Evolutionary conservation across 1,284 basidiomycete genomes (phyloP).

Genomic region (Grifola frondosa): DNA sequence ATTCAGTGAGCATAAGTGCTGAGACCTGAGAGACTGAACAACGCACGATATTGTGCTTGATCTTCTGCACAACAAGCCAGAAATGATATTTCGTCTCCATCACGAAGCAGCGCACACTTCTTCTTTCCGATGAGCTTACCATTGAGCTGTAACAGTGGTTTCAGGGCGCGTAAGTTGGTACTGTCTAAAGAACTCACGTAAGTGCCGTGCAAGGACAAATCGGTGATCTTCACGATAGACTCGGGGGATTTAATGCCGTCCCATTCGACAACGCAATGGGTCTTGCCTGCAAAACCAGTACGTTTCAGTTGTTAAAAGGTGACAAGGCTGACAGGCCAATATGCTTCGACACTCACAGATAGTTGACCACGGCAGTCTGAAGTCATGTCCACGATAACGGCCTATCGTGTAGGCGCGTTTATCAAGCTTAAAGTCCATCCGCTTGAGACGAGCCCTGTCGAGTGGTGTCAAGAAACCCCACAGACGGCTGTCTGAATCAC

Average conservation of each 20-base stretch:
- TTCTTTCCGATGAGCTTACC: conserved; percentile 58
- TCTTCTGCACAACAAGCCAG: conserved; percentile 49
- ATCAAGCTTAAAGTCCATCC: no score
- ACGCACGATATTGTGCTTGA: conserved; percentile 54
- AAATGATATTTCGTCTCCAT: conserved; percentile 81
- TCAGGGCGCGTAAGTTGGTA: no score
- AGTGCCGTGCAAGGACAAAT: conserved; percentile 80
- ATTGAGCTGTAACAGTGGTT: conserved; percentile 76
- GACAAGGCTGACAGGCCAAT: no score
- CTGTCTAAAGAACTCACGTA: conserved; percentile 70
- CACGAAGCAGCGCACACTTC: conserved; percentile 58
- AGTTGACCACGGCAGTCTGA: no score
- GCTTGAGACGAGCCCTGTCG: no score
- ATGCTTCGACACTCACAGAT: no score
- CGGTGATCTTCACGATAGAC: conserved; percentile 62
- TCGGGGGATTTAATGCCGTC: conserved; percentile 51
- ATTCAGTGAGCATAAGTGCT: background rate
- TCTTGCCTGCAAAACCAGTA: conserved; percentile 54
- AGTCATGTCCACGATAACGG: no score
- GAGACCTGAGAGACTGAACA: background rate
- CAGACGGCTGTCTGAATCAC: no score
- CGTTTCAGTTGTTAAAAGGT: no score
- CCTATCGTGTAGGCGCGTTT: no score
- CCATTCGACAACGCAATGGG: conserved; percentile 64
- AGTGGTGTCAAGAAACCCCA: no score